These are phyloP conservation scores for Rhodotorula sp. DNA, from an alignment of 1,284 basidiomycete genomes.

Conservation along the genomic window DNA sequence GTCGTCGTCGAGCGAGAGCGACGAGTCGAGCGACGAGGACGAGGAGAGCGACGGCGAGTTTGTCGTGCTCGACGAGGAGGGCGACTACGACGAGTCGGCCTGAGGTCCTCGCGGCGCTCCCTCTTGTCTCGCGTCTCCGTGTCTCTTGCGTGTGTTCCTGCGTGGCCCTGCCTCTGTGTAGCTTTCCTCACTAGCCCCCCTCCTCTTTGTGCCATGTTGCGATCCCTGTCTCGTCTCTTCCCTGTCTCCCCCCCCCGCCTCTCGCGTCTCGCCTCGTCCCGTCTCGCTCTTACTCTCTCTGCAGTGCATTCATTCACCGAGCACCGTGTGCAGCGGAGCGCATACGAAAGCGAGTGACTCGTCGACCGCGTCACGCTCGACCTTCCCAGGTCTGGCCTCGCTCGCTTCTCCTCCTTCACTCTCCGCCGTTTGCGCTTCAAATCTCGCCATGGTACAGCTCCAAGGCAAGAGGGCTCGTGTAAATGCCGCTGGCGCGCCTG, in stretches of 20 bases:
- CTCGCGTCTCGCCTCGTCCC: not conserved
- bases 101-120: not conserved
- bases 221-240: not conserved
- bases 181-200: not conserved
- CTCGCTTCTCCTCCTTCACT: not conserved
- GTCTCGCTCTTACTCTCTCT: not conserved
- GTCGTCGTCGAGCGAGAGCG: conserved; percentile 1
- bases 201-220: not conserved
- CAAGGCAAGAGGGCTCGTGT: no score
- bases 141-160: no score
- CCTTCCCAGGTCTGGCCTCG: not conserved
- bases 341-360: not conserved
- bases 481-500: no score
- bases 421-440: not conserved
- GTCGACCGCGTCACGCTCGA: not conserved
- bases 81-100: not conserved
- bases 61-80: conserved; percentile 18
- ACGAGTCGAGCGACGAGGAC: conserved; percentile 6
- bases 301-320: not conserved
- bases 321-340: not conserved
- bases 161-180: not conserved
- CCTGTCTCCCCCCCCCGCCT: not conserved
- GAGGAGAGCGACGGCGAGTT: conserved; percentile 22
- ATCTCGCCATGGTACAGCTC: no score
- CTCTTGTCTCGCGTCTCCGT: not conserved